Conservation (phyloP, 192 early-diverging fungal genomes). For the Linnemannia zychae region DNA sequence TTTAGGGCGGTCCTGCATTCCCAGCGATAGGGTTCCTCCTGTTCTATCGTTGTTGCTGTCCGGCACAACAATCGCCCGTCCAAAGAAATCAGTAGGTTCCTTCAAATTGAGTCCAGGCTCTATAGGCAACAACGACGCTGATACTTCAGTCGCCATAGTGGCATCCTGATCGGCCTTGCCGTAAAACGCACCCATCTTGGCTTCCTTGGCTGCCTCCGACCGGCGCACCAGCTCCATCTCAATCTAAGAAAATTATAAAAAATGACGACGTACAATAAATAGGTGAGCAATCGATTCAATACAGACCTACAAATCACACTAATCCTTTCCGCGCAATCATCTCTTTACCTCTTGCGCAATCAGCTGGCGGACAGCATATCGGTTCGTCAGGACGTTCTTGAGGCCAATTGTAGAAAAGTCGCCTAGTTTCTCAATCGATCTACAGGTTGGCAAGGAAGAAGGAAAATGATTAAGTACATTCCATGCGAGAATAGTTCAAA, state of each 20-base stretch:
- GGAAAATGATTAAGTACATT: not conserved
- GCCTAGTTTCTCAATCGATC: constrained; percentile 64
- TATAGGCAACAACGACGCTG: not conserved
- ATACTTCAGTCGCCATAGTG: constrained; percentile 24
- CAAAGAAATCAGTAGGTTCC: constrained; percentile 83
- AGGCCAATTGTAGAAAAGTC: constrained; percentile 53
- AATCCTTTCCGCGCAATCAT: not conserved
- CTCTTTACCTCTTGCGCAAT: constrained; percentile 79
- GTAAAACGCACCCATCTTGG: constrained; percentile 16
- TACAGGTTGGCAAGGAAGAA: constrained; percentile 12
- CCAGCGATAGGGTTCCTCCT: constrained; percentile 8
- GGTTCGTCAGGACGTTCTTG: constrained; percentile 65
- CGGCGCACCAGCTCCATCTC: constrained; percentile 62
- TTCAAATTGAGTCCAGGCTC: constrained; percentile 24
- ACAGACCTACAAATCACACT: not conserved
- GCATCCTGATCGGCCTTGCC: constrained; percentile 39
- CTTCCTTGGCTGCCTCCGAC: constrained; percentile 32
- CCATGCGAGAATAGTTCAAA: not conserved
- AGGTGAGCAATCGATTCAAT: not conserved
- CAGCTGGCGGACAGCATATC: constrained; percentile 87
- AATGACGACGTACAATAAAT: not conserved
- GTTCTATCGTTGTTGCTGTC: constrained; percentile 8
- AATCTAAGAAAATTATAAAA: constrained; percentile 54
- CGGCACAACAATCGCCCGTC: constrained; percentile 67
- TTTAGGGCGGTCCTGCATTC: constrained; percentile 13